A percentile compares a stretch with the other conserved stretches of the same genome.
Evolutionary conservation across 2,329 filamentous ascomycete species (phyloP).

Genomic region (Penicillium aurantiogriseum): DNA sequence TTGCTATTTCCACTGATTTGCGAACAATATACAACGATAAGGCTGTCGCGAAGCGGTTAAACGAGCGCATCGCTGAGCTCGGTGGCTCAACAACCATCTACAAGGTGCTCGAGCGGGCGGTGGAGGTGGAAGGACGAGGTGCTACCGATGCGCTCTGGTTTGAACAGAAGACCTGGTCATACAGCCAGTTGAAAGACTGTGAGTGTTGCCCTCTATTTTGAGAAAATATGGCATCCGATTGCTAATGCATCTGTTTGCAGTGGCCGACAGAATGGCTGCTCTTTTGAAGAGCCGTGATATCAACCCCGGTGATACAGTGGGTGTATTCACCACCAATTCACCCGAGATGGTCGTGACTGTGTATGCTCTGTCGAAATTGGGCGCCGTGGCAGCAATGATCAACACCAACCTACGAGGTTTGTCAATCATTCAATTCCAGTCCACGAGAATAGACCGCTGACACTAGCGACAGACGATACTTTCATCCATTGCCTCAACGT

Average conservation of each 20-base stretch:
- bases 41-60: slow-evolving; percentile 35
- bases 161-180: slow-evolving; percentile 50
- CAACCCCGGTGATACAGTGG: slow-evolving; percentile 43
- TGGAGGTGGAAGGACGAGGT: slow-evolving; percentile 41
- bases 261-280: slow-evolving; percentile 46
- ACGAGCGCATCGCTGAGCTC: slow-evolving; percentile 36
- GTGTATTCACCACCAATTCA: slow-evolving; percentile 50
- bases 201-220: slow-evolving; percentile 12
- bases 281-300: slow-evolving; percentile 41
- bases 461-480: slow-evolving; percentile 39
- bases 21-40: slow-evolving; percentile 35
- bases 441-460: background rate
- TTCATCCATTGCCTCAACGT: slow-evolving; percentile 47
- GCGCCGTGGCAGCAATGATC: slow-evolving; percentile 47
- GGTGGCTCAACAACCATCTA: slow-evolving; percentile 45
- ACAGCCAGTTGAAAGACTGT: slow-evolving; percentile 46
- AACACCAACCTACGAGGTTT: slow-evolving; percentile 50
- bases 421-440: background rate
- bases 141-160: slow-evolving; percentile 49
- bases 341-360: slow-evolving; percentile 49
- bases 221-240: background rate
- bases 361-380: slow-evolving; percentile 48
- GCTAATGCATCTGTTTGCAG: slow-evolving; percentile 26
- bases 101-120: slow-evolving; percentile 42
- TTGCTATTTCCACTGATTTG: slow-evolving; percentile 43